Base-by-base conservation (phyloP, 176 grass and related monocot genomes). In the Rhynchospora pubera region DNA sequence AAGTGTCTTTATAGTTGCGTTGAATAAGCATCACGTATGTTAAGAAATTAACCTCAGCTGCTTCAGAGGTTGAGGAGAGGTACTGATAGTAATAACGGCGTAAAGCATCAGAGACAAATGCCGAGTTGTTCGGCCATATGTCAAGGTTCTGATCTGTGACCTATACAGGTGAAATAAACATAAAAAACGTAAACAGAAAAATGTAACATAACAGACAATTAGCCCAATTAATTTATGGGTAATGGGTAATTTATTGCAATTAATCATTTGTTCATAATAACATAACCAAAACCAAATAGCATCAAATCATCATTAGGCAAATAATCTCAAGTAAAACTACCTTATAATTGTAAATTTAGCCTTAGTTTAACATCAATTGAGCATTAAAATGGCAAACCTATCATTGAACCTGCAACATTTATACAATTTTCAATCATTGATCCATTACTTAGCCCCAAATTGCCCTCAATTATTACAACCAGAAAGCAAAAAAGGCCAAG, bases 11-110 rank as follows among this genome's bases (percentile, higher is more conserved):
- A 45, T 42, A 70, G 64, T 61, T 39, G 47, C 16, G 14, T 61
- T 18, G 62, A 13, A 24, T 62, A 77, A 62, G 2, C 19, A 11
- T 52, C 9, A 52, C 45, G 77, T 5, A 39, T 39, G 26, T 47
- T 43, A 45, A 53, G 43, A 73, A 44, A 60, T 77, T 34, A 85
- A 91, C 92, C 95, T 98, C 95, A 79, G 95, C 95, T 73, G 90
- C 95, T 82, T 98, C 89, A 64, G 92, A 87, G 80, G 87, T 91
- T 85, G 95, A 93, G 83, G 95, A 98, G 88, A 98, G 92, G 80
- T 98, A 98, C 48, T 94, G 92, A 88, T 94, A 98, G 85, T 98
- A 98, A 86, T 94, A 94, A 70, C 95, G 88, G 43, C 90, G 90
- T 63, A 98, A 85, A 73, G 95, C 95, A 89, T 98, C 95, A 86